phyloP scores from a whole-genome alignment of 345 rosid genomes.

The Lenwebbia sp. region DNA sequence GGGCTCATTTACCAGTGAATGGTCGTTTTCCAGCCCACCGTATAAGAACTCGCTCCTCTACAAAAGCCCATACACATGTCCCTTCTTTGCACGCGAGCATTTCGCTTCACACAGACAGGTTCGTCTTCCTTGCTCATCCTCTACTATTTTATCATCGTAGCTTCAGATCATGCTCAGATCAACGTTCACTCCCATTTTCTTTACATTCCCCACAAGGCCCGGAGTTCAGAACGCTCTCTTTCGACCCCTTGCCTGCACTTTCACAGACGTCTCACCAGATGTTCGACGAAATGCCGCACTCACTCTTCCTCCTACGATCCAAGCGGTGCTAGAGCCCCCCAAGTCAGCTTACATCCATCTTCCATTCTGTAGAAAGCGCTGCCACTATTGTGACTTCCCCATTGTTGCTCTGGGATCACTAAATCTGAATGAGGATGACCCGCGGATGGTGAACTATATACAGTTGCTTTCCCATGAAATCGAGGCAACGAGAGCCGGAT shows the following conservation, averaged over 20 bases:
- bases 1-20: not conserved
- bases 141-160: not conserved
- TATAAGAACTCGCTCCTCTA: not conserved
- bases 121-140: not conserved
- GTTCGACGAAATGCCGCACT: constrained; percentile 70
- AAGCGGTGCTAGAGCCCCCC: constrained; percentile 32
- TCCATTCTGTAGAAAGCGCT: constrained; percentile 94
- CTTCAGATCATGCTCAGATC: constrained; percentile 39
- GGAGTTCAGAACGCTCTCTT: constrained; percentile 9
- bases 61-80: not conserved
- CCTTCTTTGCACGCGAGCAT: not conserved
- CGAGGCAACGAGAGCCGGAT: constrained; percentile 29
- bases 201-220: constrained; percentile 28
- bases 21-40: not conserved
- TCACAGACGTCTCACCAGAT: constrained; percentile 23
- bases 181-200: constrained; percentile 41
- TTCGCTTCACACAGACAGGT: not conserved
- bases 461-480: constrained; percentile 47
- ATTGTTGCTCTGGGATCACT: constrained; percentile 75
- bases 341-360: constrained; percentile 81
- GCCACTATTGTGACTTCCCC: constrained; percentile 89
- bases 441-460: constrained; percentile 49
- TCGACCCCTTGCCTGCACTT: not conserved
- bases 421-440: constrained; percentile 43
- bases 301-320: constrained; percentile 11